Conservation (phyloP, 768 basidiomycete species). For the Tylopilus balloui region DNA sequence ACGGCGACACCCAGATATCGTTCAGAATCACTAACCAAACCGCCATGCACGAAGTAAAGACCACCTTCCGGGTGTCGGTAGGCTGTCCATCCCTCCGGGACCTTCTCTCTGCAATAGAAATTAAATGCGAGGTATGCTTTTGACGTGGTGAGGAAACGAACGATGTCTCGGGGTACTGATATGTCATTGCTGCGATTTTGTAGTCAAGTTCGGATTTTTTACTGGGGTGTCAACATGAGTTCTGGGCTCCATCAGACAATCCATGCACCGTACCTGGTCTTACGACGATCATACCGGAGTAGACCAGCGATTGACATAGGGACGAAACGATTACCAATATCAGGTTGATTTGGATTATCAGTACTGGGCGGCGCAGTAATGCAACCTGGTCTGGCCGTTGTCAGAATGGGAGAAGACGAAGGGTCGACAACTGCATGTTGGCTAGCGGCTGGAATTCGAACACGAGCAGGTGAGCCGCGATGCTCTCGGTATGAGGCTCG, state of each 20-base stretch:
- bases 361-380: conserved; percentile 4
- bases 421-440: background rate
- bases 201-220: background rate
- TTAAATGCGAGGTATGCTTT: background rate
- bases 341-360: conserved; percentile 9
- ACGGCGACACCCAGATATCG: background rate
- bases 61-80: conserved; percentile 58
- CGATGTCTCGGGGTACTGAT: conserved; percentile 17
- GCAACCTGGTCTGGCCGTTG: background rate
- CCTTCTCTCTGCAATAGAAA: conserved; percentile 1
- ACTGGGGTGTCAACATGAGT: conserved; percentile 9
- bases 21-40: conserved; percentile 35
- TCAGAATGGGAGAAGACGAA: background rate
- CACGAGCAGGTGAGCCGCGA: conserved; percentile 12
- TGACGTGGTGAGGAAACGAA: conserved; percentile 10
- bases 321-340: conserved; percentile 3
- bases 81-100: conserved; percentile 41
- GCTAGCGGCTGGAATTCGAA: conserved; percentile 7
- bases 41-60: conserved; percentile 50
- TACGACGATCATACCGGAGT: conserved; percentile 5
- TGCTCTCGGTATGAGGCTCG: conserved; percentile 22
- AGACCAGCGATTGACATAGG: conserved; percentile 14
- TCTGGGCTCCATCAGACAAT: background rate
- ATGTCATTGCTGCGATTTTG: conserved; percentile 14
- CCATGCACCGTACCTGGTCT: conserved; percentile 6